Evolutionary conservation across 1,139 yeast genomes (phyloP).

Genomic region (Candida anutae): DNA sequence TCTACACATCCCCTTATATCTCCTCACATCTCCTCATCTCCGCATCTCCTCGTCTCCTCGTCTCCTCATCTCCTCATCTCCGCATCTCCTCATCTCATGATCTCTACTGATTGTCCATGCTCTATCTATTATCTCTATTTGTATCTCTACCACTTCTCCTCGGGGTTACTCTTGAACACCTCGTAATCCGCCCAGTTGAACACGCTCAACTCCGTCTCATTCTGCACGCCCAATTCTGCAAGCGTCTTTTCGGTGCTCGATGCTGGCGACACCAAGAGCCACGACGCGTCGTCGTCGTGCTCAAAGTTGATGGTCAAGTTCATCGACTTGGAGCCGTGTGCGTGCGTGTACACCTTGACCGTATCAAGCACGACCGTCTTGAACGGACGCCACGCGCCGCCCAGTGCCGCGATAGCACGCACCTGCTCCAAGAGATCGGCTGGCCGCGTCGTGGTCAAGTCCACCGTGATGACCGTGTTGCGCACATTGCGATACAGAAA

Average conservation of each 20-base stretch:
- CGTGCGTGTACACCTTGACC: slow-evolving; percentile 82
- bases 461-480: slow-evolving; percentile 66
- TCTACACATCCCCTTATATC: too few relatives aligned
- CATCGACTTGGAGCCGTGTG: slow-evolving; percentile 92
- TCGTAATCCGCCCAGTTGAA: slow-evolving; percentile 63
- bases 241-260: slow-evolving; percentile 36
- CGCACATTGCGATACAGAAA: slow-evolving; percentile 89
- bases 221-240: slow-evolving; percentile 65
- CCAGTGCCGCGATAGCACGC: slow-evolving; percentile 44
- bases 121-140: too few relatives aligned
- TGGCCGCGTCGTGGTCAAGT: slow-evolving; percentile 66
- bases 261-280: slow-evolving; percentile 45
- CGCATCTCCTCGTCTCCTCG: too few relatives aligned
- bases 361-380: slow-evolving; percentile 72
- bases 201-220: slow-evolving; percentile 86
- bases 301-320: slow-evolving; percentile 87
- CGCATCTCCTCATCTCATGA: too few relatives aligned
- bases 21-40: too few relatives aligned
- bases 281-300: slow-evolving; percentile 45
- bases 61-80: too few relatives aligned
- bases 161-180: slow-evolving; percentile 71
- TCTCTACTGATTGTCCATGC: too few relatives aligned
- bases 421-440: slow-evolving; percentile 46
- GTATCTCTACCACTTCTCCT: slow-evolving; percentile 74
- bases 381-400: slow-evolving; percentile 74